Conservation (phyloP, 78 protist species). For the Emiliania huxleyi region DNA sequence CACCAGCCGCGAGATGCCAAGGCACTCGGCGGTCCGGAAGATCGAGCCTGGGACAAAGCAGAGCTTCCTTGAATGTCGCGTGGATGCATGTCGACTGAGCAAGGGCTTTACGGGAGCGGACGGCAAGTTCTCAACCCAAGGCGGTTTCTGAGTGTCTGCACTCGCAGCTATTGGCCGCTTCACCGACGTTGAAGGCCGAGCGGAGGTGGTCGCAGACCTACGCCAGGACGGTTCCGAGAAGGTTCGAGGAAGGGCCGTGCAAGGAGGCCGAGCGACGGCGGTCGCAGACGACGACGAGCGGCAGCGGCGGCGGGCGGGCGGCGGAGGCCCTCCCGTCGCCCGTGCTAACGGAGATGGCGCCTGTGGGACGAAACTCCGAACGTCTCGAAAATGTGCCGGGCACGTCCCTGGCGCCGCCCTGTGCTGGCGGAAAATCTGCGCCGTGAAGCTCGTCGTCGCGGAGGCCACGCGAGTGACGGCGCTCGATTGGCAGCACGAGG, state of each 20-base stretch:
- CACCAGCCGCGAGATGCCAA: not conserved
- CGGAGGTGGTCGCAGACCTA: slow-evolving; percentile 19
- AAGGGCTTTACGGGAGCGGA: no score
- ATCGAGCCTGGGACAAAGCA: no score
- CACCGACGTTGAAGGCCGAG: slow-evolving; percentile 17
- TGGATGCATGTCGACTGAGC: no score
- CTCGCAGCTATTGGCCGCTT: no score
- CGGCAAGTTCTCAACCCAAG: no score
- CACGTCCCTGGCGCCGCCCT: not conserved
- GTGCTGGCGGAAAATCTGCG: not conserved
- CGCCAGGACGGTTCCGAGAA: no score
- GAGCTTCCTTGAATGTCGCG: no score
- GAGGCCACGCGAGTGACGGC: not conserved
- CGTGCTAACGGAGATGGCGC: not conserved
- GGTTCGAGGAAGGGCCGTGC: no score
- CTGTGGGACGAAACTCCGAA: no score
- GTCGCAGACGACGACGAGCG: not conserved
- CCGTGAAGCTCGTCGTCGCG: not conserved
- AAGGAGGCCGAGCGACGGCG: no score
- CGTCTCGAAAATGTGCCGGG: not conserved
- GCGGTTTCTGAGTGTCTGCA: no score
- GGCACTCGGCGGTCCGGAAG: slow-evolving; percentile 4
- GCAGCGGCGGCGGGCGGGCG: not conserved
- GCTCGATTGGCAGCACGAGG: slow-evolving; percentile 15
- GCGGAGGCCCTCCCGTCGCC: not conserved